Base-by-base conservation (phyloP, 305 asterid species). In the Fraxinus sp. region DNA sequence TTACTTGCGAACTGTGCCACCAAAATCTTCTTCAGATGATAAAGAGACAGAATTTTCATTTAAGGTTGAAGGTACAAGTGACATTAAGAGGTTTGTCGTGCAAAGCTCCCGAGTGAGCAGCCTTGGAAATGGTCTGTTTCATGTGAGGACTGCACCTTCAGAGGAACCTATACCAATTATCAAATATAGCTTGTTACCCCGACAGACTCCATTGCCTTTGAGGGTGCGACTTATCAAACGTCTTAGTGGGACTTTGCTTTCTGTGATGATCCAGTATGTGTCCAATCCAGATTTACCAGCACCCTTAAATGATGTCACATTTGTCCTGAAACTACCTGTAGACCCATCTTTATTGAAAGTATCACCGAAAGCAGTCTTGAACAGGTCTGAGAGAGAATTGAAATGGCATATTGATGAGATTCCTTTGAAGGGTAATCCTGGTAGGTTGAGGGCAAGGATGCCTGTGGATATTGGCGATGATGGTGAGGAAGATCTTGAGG, bases 331-430 rank as follows among this genome's bases (percentile, higher is more conserved):
- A 84, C 81, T 94, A 68, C 98, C 98, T 0, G 97, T 92, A 70
- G 97, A 94, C 77, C 98, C 98, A 46, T 85, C 93, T 18, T 83
- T 94, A 44, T 76, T 94, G 78, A 88, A 92, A 84, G 97, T 92
- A 77, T 90, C 97, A 11, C 98, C 98, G 10, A 94, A 93, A 83
- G 98, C 97, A 49, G 90, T 92, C 81, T 82, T 94, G 93, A 93
- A 94, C 82, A 91, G 98, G 88, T 84, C 97, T 30, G 95, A 91
- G 85, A 93, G 85, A 83, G 97, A 94, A 89, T 55, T 94, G 87
- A 93, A 90, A 84, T 94, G 98, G 98, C 92, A 89, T 83, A 85
- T 94, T 80, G 95, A 90, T 83, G 96, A 94, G 91, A 88, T 94
- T 81, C 97, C 97, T 2, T 82, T 84, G 70, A 92, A 87, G 90